A percentile compares a stretch with the other conserved stretches of the same genome.
phyloP scores from a whole-genome alignment of 2,329 filamentous ascomycete genomes.

The Aschersonia sp. region DNA sequence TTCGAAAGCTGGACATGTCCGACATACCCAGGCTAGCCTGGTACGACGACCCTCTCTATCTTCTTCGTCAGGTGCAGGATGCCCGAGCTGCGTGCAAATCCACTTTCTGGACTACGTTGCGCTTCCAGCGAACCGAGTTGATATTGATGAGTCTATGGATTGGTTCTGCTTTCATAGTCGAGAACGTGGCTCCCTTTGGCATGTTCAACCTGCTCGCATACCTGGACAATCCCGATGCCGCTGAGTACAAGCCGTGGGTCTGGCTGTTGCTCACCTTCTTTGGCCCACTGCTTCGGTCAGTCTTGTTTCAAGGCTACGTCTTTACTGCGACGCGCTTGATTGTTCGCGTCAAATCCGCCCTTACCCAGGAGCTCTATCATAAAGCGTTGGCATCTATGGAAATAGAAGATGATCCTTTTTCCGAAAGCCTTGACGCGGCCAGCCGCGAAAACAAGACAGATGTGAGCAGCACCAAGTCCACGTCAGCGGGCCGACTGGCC shows the following conservation, averaged over 20 bases:
- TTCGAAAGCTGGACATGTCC: slow-evolving; percentile 27
- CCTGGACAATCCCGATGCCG: slow-evolving; percentile 27
- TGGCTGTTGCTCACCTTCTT: slow-evolving; percentile 40
- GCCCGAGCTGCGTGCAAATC: slow-evolving; percentile 26
- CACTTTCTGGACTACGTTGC: slow-evolving; percentile 29
- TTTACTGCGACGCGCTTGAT: slow-evolving; percentile 41
- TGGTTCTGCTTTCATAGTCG: slow-evolving; percentile 21
- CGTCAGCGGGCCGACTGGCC: slow-evolving; percentile 34
- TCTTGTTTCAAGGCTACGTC: slow-evolving; percentile 41
- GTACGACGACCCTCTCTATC: slow-evolving; percentile 38
- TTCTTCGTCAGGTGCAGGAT: slow-evolving; percentile 26
- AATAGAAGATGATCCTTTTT: slow-evolving; percentile 37
- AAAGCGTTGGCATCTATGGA: slow-evolving; percentile 41
- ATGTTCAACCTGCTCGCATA: slow-evolving; percentile 39
- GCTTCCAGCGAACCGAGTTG: slow-evolving; percentile 27
- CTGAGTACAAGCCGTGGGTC: slow-evolving; percentile 31
- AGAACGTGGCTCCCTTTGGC: slow-evolving; percentile 36
- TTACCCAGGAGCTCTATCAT: slow-evolving; percentile 44
- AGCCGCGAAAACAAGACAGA: slow-evolving; percentile 11
- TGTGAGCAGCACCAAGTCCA: slow-evolving; percentile 16
- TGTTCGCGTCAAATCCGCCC: slow-evolving; percentile 38
- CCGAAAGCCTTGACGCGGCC: slow-evolving; percentile 12
- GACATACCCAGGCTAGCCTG: slow-evolving; percentile 34
- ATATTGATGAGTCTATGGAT: slow-evolving; percentile 29
- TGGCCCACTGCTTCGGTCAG: slow-evolving; percentile 31